Evolutionary conservation across 768 basidiomycete genomes (phyloP), one percentile per base, ranked within the genome.

Genomic region (Agaricus sinodeliciosus): DNA sequence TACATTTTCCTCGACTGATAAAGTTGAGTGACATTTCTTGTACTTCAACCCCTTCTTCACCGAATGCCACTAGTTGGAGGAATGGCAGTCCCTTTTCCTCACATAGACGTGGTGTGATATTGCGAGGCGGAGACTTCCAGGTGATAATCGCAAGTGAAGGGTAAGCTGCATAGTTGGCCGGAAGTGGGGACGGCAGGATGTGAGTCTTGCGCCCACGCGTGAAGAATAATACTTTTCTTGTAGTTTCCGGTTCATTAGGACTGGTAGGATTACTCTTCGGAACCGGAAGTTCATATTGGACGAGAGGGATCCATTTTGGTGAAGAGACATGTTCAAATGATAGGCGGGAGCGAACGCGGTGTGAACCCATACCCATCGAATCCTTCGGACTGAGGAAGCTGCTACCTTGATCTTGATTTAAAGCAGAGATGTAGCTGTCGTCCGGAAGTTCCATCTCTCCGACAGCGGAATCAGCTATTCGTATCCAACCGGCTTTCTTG

Each of bases 401-500:
- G 65, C 50, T 31, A 16, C 50, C 34, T 37, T 15, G 34, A 37
- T 42, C 42, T 48, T 54, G 52, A 63, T 62, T 57, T 54, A 43
- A 60, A 44, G 62, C 57, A 55, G 67, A 60, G 22, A 67, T 65
- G 3, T 47, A 47, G 41, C 65, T 66, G 28, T 71, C 71, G 36
- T 77, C 75, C 55, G 74, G 77, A 50, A 90, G 67, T 39, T 87
- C 82, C 22, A 92, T 74, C 64, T 93, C 90, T 31, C 84, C 80
- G 6, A 90, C 90, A 19, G 86, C 83, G 27, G 90, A 81, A 65
- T 92, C 90, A 4, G 81, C 79, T 19, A 92, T 64, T 18, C 90
- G 85, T 58, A 93, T 90, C 67, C 88, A 71, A n/a, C 82, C 80
- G 2, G 89, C 89, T 62, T 88, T 93, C 70, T 92, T 92, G 65